phyloP scores from a whole-genome alignment of 495 filamentous ascomycete species.

The Neurospora pannonica region DNA sequence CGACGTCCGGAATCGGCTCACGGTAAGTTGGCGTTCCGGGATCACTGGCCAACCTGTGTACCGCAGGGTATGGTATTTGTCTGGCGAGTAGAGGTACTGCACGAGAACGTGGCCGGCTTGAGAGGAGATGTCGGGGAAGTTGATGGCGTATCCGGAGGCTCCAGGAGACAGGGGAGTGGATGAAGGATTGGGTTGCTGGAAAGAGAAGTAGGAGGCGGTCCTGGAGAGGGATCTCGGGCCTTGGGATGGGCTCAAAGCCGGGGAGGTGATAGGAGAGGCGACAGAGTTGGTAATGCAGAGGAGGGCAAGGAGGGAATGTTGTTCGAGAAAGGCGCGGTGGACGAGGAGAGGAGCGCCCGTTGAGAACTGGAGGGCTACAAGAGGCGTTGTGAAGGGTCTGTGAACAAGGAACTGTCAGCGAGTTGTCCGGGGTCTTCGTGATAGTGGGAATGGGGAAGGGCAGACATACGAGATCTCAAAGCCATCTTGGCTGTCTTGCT shows the following conservation, averaged over 20 bases:
- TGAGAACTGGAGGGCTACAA: constrained; percentile 8
- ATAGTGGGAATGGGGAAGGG: neutral
- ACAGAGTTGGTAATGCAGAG: neutral
- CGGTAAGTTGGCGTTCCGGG: neutral
- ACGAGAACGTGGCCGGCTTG: constrained; percentile 21
- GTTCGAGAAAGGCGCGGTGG: constrained; percentile 8
- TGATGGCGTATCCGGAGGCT: neutral
- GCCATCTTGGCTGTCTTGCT: neutral
- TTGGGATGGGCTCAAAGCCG: neutral
- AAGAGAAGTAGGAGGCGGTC: neutral
- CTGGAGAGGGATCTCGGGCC: neutral
- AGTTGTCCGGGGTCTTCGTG: neutral
- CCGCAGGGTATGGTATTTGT: neutral
- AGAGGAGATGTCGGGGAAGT: constrained; percentile 5
- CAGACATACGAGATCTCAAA: neutral
- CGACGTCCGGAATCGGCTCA: neutral
- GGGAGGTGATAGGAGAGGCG: neutral
- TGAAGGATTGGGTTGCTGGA: neutral
- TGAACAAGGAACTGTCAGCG: neutral
- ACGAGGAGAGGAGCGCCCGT: constrained; percentile 7
- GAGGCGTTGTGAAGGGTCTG: constrained; percentile 19
- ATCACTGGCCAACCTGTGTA: neutral
- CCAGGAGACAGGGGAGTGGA: neutral
- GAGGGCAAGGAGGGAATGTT: constrained; percentile 3
- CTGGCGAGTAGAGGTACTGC: constrained; percentile 16